These are phyloP conservation scores for Trichoderma endophyticum DNA, from an alignment of 2,329 filamentous ascomycete genomes.

Conservation along the genomic window DNA sequence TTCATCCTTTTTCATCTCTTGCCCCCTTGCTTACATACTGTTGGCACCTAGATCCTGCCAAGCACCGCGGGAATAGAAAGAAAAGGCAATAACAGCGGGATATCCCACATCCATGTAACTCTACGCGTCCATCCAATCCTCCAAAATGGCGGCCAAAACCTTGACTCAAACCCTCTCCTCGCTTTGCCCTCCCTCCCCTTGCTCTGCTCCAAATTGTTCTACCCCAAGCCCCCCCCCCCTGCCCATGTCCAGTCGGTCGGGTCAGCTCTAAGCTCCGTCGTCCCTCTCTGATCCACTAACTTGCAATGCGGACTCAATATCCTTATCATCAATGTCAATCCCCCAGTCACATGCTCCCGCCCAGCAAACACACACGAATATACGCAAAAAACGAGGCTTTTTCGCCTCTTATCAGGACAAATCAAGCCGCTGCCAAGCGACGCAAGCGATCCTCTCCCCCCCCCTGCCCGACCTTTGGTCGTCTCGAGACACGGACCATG, in stretches of 20 bases:
- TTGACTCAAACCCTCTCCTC: not conserved
- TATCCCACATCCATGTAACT: not conserved
- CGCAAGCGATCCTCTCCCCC: not conserved
- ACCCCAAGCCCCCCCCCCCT: not conserved
- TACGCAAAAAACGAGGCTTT: not conserved
- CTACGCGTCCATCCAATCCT: not conserved
- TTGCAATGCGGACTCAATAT: not conserved
- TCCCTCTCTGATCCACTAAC: not conserved
- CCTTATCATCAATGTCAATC: not conserved
- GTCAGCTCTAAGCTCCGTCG: constrained; percentile 7
- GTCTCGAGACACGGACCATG: not conserved
- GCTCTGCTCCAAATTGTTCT: not conserved
- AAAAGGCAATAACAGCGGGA: not conserved
- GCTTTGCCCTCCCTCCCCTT: not conserved
- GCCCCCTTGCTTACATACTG: not conserved
- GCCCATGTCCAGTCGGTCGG: constrained; percentile 10
- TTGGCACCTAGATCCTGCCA: not conserved
- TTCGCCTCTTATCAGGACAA: not conserved
- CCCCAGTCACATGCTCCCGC: not conserved
- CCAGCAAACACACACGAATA: not conserved
- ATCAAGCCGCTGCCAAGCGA: not conserved
- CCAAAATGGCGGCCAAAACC: not conserved
- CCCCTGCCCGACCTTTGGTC: not conserved
- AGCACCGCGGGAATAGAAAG: no score
- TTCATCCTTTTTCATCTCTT: not conserved